Evolutionary conservation across 306 rosid species (phyloP).

Genomic region (Dicorynia guianensis): DNA sequence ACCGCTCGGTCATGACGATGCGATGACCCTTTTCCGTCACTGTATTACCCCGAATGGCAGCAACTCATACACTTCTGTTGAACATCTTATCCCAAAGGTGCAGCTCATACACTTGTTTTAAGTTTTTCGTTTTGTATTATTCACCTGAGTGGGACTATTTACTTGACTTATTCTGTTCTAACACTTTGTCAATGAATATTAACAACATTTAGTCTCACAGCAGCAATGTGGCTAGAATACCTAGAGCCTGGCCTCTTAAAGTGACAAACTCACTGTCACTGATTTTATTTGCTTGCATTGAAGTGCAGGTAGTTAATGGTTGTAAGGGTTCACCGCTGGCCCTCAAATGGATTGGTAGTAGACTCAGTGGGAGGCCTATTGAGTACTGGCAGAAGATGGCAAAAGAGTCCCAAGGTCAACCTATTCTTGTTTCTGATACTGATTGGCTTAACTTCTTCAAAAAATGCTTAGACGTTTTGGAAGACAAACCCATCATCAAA

Average conservation of each 20-base stretch:
- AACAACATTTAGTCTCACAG: background rate
- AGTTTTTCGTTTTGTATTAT: background rate
- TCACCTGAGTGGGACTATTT: background rate
- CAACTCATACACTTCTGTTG: constrained; percentile 36
- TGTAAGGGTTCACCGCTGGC: constrained; percentile 66
- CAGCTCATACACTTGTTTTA: constrained; percentile 2
- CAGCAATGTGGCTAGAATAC: background rate
- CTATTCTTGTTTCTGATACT: constrained; percentile 41
- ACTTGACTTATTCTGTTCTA: background rate
- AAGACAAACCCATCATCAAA: constrained; percentile 36
- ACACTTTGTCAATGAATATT: background rate
- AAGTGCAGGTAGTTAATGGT: constrained; percentile 60
- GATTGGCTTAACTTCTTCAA: constrained; percentile 49
- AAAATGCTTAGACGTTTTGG: constrained; percentile 57
- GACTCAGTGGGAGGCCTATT: constrained; percentile 45
- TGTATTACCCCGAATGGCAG: constrained; percentile 37
- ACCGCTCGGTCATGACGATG: constrained; percentile 45
- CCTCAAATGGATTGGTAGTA: constrained; percentile 51
- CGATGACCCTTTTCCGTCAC: constrained; percentile 53
- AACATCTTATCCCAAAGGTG: constrained; percentile 50
- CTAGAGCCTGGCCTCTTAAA: background rate
- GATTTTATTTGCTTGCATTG: constrained; percentile 32
- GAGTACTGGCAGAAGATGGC: constrained; percentile 48
- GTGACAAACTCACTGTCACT: background rate
- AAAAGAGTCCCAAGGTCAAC: constrained; percentile 38